These are phyloP conservation scores for Blastocystis sp. DNA, from an alignment of 352 stramenopile species.

Conservation along the genomic window DNA sequence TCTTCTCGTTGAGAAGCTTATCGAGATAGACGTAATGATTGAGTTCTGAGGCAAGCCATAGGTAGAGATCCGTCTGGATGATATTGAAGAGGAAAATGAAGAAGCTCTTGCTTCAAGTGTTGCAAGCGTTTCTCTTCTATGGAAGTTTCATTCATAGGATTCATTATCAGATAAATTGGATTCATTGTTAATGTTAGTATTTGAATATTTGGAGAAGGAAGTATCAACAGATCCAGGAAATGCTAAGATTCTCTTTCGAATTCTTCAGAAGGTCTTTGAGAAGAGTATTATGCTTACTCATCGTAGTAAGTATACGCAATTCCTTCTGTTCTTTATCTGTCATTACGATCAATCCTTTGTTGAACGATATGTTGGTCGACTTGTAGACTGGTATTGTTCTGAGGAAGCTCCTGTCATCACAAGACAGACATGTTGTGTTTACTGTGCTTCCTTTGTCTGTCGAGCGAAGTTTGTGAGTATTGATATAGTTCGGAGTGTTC, in stretches of 20 bases:
- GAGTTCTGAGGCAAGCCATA: not conserved
- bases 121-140: constrained; percentile 70
- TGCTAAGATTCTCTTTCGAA: constrained; percentile 57
- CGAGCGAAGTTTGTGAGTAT: constrained; percentile 84
- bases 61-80: constrained; percentile 79
- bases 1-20: constrained; percentile 76
- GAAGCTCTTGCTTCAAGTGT: constrained; percentile 76
- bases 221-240: not conserved
- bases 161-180: constrained; percentile 80
- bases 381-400: constrained; percentile 59
- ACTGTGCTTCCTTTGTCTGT: constrained; percentile 88
- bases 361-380: constrained; percentile 67
- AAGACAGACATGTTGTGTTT: constrained; percentile 83
- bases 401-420: constrained; percentile 72
- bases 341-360: constrained; percentile 56
- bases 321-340: constrained; percentile 80
- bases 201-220: constrained; percentile 73
- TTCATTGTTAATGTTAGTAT: constrained; percentile 78
- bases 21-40: constrained; percentile 71
- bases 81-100: constrained; percentile 76
- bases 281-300: constrained; percentile 70
- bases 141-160: constrained; percentile 67
- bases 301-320: constrained; percentile 83
- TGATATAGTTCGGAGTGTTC: constrained; percentile 81
- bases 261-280: constrained; percentile 67